A percentile compares a stretch with the other conserved stretches of the same genome.
Evolutionary conservation across 1,284 basidiomycete genomes (phyloP).

Genomic region (Moesziomyces sp.): DNA sequence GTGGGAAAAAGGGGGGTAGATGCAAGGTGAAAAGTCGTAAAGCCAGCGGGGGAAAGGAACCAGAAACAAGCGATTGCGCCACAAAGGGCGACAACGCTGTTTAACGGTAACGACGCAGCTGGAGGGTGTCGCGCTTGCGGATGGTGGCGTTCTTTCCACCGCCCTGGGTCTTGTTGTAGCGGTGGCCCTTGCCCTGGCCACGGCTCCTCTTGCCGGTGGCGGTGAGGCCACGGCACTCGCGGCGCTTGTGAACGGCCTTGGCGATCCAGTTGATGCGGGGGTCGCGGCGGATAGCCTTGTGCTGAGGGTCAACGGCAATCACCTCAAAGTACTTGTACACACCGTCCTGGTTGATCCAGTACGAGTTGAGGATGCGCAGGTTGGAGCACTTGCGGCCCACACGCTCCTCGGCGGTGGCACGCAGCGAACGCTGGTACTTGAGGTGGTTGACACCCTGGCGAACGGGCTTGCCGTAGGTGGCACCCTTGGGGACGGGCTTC

Average conservation of each 20-base stretch:
- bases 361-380: constrained; percentile 89
- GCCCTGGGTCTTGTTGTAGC: constrained; percentile 85
- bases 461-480: constrained; percentile 98
- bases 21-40: neutral
- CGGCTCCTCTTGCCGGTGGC: constrained; percentile 84
- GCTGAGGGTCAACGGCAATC: constrained; percentile 93
- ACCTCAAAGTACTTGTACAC: constrained; percentile 99
- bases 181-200: constrained; percentile 84
- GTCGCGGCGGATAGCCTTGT: constrained; percentile 92
- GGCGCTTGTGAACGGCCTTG: constrained; percentile 98
- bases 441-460: constrained; percentile 99
- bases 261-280: constrained; percentile 98
- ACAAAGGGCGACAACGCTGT: constrained; percentile 61
- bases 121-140: constrained; percentile 88
- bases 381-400: constrained; percentile 96
- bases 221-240: constrained; percentile 97
- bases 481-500: constrained; percentile 95
- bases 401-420: constrained; percentile 96
- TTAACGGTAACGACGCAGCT: constrained; percentile 95
- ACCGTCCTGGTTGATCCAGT: constrained; percentile 99
- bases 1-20: neutral
- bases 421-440: constrained; percentile 94
- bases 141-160: constrained; percentile 83
- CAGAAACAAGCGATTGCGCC: neutral
- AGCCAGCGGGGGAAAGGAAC: neutral